Percentiles rank a stretch among this genome's conserved stretches.
phyloP scores from a whole-genome alignment of 371 early-diverging fungal species.

The Neoconidiobolus thromboides region DNA sequence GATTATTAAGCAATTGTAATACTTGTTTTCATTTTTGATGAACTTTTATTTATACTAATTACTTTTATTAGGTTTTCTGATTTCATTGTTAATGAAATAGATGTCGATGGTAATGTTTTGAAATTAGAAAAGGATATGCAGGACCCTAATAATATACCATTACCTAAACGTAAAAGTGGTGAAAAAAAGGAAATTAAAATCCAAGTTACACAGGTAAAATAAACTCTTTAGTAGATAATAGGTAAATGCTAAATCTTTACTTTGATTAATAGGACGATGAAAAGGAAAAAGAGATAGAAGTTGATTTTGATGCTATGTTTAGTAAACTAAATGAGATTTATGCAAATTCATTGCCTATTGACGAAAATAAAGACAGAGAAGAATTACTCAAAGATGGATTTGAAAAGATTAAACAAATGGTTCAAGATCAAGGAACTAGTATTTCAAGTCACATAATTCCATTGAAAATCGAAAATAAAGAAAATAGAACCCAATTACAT shows the following conservation, averaged over 20 bases:
- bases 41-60: no score
- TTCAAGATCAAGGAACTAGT: no score
- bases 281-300: background rate
- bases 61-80: constrained; percentile 29
- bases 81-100: constrained; percentile 90
- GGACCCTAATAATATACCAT: no score
- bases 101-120: constrained; percentile 46
- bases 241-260: background rate
- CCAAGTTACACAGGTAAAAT: constrained; percentile 11
- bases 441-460: background rate
- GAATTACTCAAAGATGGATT: background rate
- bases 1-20: no score
- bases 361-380: background rate
- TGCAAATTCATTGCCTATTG: background rate
- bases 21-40: no score
- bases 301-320: constrained; percentile 2
- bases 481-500: constrained; percentile 27
- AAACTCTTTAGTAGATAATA: background rate
- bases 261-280: background rate
- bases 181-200: constrained; percentile 10
- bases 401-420: background rate
- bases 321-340: constrained; percentile 6
- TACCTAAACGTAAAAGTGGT: background rate
- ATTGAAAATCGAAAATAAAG: background rate
- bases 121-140: constrained; percentile 22